Evolutionary conservation across 2,329 filamentous ascomycete genomes (phyloP).

Genomic region (Diplocarpon rosae): DNA sequence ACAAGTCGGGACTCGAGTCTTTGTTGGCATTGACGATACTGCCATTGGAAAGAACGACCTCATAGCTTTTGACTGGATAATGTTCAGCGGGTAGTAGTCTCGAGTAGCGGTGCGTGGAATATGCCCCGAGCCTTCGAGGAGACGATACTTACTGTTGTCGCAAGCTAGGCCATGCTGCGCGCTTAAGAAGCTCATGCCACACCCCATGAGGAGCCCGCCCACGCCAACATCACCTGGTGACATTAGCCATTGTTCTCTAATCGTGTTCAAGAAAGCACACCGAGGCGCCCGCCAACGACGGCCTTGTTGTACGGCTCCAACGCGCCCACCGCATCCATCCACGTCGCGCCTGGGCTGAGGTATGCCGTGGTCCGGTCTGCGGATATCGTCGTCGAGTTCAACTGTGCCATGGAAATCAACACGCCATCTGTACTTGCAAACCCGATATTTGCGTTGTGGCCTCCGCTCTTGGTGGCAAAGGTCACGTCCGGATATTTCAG

Average conservation of each 20-base stretch:
- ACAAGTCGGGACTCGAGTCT: slow-evolving; percentile 14
- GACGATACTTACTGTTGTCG: slow-evolving; percentile 28
- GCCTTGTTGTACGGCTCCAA: slow-evolving; percentile 17
- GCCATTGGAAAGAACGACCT: slow-evolving; percentile 27
- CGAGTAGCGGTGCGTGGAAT: background rate
- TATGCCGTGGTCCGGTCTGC: slow-evolving; percentile 18
- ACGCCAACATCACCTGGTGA: slow-evolving; percentile 29
- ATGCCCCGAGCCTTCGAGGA: background rate
- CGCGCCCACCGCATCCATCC: slow-evolving; percentile 12
- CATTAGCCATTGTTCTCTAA: background rate
- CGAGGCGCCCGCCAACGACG: slow-evolving; percentile 35
- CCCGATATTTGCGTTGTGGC: slow-evolving; percentile 31
- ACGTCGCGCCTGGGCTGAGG: slow-evolving; percentile 24
- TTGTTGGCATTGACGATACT: slow-evolving; percentile 18
- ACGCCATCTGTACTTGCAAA: slow-evolving; percentile 29
- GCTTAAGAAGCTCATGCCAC: slow-evolving; percentile 18
- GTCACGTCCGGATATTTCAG: slow-evolving; percentile 23
- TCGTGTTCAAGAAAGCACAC: slow-evolving; percentile 12
- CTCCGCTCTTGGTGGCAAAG: slow-evolving; percentile 34
- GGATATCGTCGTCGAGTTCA: slow-evolving; percentile 26
- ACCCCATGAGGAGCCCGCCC: slow-evolving; percentile 31
- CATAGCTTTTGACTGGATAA: slow-evolving; percentile 31
- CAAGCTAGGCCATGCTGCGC: slow-evolving; percentile 36
- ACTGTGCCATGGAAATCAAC: slow-evolving; percentile 27
- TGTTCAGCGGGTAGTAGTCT: background rate